Percentiles rank a stretch among this genome's conserved stretches.
phyloP scores from a whole-genome alignment of 306 rosid genomes.

The Senna tora region DNA sequence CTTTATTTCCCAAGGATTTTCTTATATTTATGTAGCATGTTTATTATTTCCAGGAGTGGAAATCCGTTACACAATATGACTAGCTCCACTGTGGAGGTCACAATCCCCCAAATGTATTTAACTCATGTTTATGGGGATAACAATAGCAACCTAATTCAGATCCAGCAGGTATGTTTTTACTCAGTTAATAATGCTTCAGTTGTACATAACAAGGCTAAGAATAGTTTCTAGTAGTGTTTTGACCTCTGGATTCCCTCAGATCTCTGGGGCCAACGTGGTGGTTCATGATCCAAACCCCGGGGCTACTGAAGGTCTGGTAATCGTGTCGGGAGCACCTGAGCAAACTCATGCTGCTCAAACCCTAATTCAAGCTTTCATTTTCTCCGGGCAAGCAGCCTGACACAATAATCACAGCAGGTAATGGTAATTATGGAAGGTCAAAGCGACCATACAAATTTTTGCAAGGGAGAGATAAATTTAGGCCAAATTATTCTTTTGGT shows the following conservation, averaged over 20 bases:
- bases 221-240: neutral
- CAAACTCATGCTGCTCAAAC: conserved; percentile 71
- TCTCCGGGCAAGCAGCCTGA: conserved; percentile 60
- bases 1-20: conserved; percentile 3
- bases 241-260: conserved; percentile 42
- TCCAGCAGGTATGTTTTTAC: conserved; percentile 66
- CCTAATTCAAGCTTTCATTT: conserved; percentile 87
- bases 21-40: conserved; percentile 16
- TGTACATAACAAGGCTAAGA: neutral
- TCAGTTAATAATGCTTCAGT: conserved; percentile 3
- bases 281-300: conserved; percentile 68
- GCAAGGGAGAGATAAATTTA: neutral
- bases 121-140: conserved; percentile 71
- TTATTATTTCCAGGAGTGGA: conserved; percentile 49
- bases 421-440: neutral
- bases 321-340: conserved; percentile 61
- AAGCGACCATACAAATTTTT: conserved; percentile 8
- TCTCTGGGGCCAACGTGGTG: conserved; percentile 71
- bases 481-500: too few relatives aligned
- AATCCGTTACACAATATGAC: conserved; percentile 50
- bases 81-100: conserved; percentile 58
- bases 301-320: conserved; percentile 58
- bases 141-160: conserved; percentile 61
- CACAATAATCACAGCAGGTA: conserved; percentile 21
- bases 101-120: conserved; percentile 63